Base-by-base conservation (phyloP, 257 asterid genomes). In the Forsythia suspensa region DNA sequence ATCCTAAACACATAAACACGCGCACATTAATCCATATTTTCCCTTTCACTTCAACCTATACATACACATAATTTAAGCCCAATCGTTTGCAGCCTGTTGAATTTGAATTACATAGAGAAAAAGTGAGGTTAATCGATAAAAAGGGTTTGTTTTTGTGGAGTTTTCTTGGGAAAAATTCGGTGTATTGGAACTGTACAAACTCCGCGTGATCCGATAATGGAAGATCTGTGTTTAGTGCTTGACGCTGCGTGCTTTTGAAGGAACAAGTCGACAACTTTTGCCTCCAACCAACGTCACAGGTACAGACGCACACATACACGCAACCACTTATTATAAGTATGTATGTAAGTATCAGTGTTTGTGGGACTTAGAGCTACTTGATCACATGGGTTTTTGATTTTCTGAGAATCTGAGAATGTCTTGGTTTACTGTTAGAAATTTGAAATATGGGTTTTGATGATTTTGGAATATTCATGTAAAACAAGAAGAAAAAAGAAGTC, bases 171-270 rank as follows among this genome's bases (percentile, higher is more conserved):
- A 42, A 43, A 72, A 13, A 34, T 74, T 84, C 79, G 75, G 79
- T 51, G 76, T 10, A 21, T 61, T 61, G 16, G 38, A 61, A 61
- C 69, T 21, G 69, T 24, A 8, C 6, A 51, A 13, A 73, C 41
- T 21, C 15, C 29, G 81, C 70, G 84, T 1, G 81, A 87, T 80
- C 81, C 80, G 42, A 81, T 79, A 84, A 87, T 85, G 93, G 91
- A 85, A 87, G 92, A 88, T 89, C 88, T 90, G 87, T 51, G 85
- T 85, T 86, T 91, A 77, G 90, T 92, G 93, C 91, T 92, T 88
- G 86, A 86, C 90, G 92, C 97, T 84, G 88, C 82, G 83, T 81
- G 86, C 85, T 83, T 82, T 61, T 90, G 93, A 92, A 88, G 85
- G 83, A 84, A 83, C 88, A 85, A 77, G 76, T 81, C 85, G 85